Percentiles rank a stretch among this genome's conserved stretches.
Evolutionary conservation across 2,329 filamentous ascomycete species (phyloP).

Genomic region (Pseudogymnoascus sp.): DNA sequence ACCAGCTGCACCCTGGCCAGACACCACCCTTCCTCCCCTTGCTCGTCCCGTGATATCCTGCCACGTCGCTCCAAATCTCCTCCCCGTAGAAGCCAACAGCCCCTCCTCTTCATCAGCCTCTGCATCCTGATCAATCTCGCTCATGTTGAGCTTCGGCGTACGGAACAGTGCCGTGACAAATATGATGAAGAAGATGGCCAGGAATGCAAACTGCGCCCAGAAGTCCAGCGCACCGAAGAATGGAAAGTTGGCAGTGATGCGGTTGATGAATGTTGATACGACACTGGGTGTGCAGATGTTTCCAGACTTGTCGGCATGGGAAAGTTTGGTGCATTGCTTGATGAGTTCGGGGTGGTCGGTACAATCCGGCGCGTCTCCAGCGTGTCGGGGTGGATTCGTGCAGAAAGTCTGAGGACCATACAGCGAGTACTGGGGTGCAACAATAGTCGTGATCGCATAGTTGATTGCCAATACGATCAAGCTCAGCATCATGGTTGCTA

Average conservation of each 20-base stretch:
- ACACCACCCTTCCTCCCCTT: background rate
- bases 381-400: slow-evolving; percentile 56
- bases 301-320: slow-evolving; percentile 61
- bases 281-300: slow-evolving; percentile 86
- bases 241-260: slow-evolving; percentile 87
- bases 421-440: slow-evolving; percentile 91
- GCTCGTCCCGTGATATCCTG: slow-evolving; percentile 64
- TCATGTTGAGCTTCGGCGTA: slow-evolving; percentile 67
- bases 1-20: background rate
- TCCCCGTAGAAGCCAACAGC: slow-evolving; percentile 72
- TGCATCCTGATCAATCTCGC: slow-evolving; percentile 77
- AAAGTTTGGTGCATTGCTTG: slow-evolving; percentile 72
- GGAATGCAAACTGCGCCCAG: slow-evolving; percentile 91
- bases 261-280: slow-evolving; percentile 87
- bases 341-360: slow-evolving; percentile 62
- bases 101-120: slow-evolving; percentile 93
- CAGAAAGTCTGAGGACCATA: slow-evolving; percentile 95
- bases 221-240: slow-evolving; percentile 91
- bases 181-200: slow-evolving; percentile 75
- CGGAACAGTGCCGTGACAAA: slow-evolving; percentile 74
- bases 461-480: slow-evolving; percentile 87
- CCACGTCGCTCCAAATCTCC: slow-evolving; percentile 81
- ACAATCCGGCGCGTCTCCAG: slow-evolving; percentile 68
- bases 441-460: slow-evolving; percentile 84
- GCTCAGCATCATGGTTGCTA: slow-evolving; percentile 84